Base-by-base conservation (phyloP, 192 early-diverging fungal genomes). In the Podila clonocystis region DNA sequence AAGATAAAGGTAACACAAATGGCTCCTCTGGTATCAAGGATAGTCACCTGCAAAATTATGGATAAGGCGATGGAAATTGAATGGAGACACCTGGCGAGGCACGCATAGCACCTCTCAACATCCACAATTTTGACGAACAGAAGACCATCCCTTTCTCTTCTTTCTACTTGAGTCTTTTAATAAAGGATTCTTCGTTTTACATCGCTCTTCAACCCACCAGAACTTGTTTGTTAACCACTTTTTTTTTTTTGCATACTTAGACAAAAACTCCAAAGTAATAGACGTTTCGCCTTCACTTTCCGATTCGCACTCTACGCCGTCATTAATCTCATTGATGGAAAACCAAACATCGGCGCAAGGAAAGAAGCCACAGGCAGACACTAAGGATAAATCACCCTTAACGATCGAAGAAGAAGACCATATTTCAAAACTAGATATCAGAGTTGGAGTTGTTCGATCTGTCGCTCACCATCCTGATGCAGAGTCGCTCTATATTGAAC, bases 401-500 rank as follows among this genome's bases (percentile, higher is more conserved):
- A 15, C 22, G 52, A 15, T 48, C 24, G 67, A 62, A 0, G 77
- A 69, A 34, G 83, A 84, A 6, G 85, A 86, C 45, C 66, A 82
- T 19, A 77, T 88, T 30, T 84, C 84, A 34, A 82, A 79, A 34
- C 63, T 88, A 38, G 89, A 93, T 66, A 76, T 93, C 36, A 83
- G 89, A 62, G 87, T 93, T 22, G 92, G 92, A 9, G 89, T 87
- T 60, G 86, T 93, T 20, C 68, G 90, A 4, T 75, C 85, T 5
- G 86, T 89, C 9, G 62, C 74, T 26, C 59, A 50, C 20, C 91
- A 93, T 64, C 84, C 87, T 5, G 86, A 90, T 45, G 87, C 87
- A 33, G 83, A 75, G 6, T 82, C 83, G 11, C 68, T 88, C 4
- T 88, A 86, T 65, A 82, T 88, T 28, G 87, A 88, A 50, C 70